Evolutionary conservation across 139 green algal species (phyloP).

Genomic region (Chlorella sorokiniana): DNA sequence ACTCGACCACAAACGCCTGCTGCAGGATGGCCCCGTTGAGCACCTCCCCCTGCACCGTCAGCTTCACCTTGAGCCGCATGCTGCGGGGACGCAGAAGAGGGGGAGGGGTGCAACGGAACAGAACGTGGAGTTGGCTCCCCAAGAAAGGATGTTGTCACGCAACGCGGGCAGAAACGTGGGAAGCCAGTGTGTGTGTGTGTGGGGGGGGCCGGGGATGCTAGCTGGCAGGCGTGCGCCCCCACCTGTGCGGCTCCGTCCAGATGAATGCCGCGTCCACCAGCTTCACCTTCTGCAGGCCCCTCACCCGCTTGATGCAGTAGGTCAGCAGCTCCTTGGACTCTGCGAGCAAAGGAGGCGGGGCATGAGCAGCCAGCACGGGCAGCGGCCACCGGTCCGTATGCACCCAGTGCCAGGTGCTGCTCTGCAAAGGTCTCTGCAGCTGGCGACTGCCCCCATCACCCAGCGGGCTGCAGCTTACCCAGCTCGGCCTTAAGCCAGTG

Average conservation of each 20-base stretch:
- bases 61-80: constrained; percentile 94
- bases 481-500: constrained; percentile 91
- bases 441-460: background rate
- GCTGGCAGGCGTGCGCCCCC: background rate
- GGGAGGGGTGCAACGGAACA: background rate
- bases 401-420: no score
- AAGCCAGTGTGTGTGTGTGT: background rate
- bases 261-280: constrained; percentile 98
- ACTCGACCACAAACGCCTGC: constrained; percentile 95
- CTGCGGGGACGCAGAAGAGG: constrained; percentile 14
- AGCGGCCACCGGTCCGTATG: background rate
- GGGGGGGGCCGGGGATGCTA: background rate
- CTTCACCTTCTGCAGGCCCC: constrained; percentile 90
- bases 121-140: no score
- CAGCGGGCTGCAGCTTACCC: background rate
- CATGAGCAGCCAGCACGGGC: background rate
- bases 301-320: constrained; percentile 95
- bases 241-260: constrained; percentile 98
- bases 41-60: constrained; percentile 95
- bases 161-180: background rate
- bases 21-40: constrained; percentile 98
- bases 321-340: constrained; percentile 98
- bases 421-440: no score
- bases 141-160: no score
- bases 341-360: background rate